Evolutionary conservation across 2,329 filamentous ascomycete species (phyloP).

Genomic region (Fusarium sp.): DNA sequence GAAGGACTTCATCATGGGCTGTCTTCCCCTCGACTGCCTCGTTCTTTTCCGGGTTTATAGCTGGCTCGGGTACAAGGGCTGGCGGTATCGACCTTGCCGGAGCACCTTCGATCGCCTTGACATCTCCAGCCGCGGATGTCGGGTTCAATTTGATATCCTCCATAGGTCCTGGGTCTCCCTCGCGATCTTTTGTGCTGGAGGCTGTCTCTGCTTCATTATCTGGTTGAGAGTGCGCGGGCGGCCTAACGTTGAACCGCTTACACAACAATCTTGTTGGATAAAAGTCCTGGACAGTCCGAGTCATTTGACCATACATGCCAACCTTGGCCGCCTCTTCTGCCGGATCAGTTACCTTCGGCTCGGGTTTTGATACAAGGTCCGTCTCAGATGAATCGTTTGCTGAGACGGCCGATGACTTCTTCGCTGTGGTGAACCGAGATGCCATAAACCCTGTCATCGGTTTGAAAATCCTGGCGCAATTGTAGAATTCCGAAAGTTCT

Average conservation of each 20-base stretch:
- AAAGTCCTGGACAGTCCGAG: constrained; percentile 79
- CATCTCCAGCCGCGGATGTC: constrained; percentile 16
- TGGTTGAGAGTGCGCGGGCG: constrained; percentile 77
- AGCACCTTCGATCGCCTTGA: constrained; percentile 35
- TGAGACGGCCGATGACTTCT: constrained; percentile 58
- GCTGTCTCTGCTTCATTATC: constrained; percentile 59
- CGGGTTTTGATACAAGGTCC: constrained; percentile 52
- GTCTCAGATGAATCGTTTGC: constrained; percentile 25
- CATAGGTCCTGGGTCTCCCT: constrained; percentile 31
- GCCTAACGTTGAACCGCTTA: constrained; percentile 92
- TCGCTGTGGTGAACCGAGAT: constrained; percentile 86
- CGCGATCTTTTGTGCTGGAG: constrained; percentile 30
- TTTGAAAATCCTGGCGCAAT: constrained; percentile 82
- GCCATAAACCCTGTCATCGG: constrained; percentile 95
- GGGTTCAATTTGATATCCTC: constrained; percentile 17
- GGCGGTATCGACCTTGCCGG: constrained; percentile 11
- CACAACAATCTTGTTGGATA: constrained; percentile 89
- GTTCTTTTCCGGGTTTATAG: constrained; percentile 79
- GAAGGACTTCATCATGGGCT: constrained; percentile 87
- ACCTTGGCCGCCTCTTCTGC: constrained; percentile 89
- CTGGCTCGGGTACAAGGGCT: constrained; percentile 42
- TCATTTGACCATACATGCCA: constrained; percentile 95
- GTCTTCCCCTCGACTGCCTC: constrained; percentile 75
- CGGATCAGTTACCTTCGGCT: constrained; percentile 69
- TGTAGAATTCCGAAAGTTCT: constrained; percentile 83